Evolutionary conservation across 371 early-diverging fungal species (phyloP), one percentile per base, ranked within the genome.

Genomic region (Apophysomyces variabilis): DNA sequence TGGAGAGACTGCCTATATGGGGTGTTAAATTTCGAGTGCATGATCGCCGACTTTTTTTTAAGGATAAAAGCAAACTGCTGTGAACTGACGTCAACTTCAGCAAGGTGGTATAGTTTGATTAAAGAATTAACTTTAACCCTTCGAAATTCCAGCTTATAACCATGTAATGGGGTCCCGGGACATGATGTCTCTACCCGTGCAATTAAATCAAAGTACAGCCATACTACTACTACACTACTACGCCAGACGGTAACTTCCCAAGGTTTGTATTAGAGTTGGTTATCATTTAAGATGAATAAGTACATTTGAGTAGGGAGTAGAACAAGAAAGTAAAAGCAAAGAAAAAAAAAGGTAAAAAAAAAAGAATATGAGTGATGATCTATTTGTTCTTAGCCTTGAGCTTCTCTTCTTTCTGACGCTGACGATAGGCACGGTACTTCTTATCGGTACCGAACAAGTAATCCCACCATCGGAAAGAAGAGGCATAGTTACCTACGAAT

Each of bases 401-500:
- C n/a, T 39, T 37, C 57, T 13, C 38, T 39, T 32, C 32, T 16
- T 14, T 35, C 65, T 77, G 76, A 38, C 73, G 74, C 46, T 75
- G 61, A 58, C 81, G 83, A 67, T 84, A 86, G 63, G 86, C 87
- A 38, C 83, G 77, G 72, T 92, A 92, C 71, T 87, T 90, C 56
- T 67, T 68, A 76, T 93, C 93, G n/a, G 94, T 93, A 35, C 93
- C 93, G 69, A 91, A 88, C 43, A 90, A 60, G 47, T 82, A 81
- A 74, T 93, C 94, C 92, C 91, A 92, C 90, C 90, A 90, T 57
- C 93, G 78, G 85, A 93, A 93, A 45, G 84, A 80, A 57, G 89
- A 87, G 32, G 92, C 81, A 70, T 87, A 93, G 81, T 91, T 92
- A 65, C 89, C 90, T 16, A 91, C 80, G 71, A 93, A 93, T 12